Evolutionary conservation across 768 basidiomycete species (phyloP), one percentile per base, ranked within the genome.

Genomic region (Botryobasidium botryosum): DNA sequence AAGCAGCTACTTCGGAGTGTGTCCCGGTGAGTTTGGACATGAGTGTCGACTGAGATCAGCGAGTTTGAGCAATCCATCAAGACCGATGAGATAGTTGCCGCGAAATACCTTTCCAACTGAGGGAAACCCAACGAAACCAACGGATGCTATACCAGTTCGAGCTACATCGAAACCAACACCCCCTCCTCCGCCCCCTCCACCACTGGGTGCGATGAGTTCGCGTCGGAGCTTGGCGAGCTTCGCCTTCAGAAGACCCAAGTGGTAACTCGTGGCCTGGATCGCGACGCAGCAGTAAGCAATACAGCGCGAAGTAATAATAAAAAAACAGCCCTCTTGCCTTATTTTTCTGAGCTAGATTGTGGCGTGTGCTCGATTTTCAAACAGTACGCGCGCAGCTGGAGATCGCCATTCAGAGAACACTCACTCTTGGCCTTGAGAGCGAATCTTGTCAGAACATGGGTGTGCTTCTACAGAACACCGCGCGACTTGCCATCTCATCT

Each of bases 91-190:
- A 45, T 24, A 27, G 55, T 10, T 23, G 5, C 13, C 12, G 40
- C 39, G 52, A 40, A 44, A 49, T 41, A 79, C 87, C 73, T 91
- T 91, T 62, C 88, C 88, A 13, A 91, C 88, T n/a, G 86, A 90
- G 18, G 88, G 88, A 59, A 90, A 81, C 21, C 91, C 91, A 25
- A 96, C 90, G 24, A 90, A 88, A 17, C 92, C 94, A 3, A 70
- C 65, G 52, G 59, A 61, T 5, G 66, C 67, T 54, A 99, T 81
- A 60, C 94, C 94, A 15, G 94, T 99, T 60, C 88, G 72, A 33
- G 92, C 92, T 29, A 99, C 94, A 70, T 99, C 94, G 67, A 99
- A 99, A 35, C 94, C 94, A 8, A 87, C 52, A 24, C 91, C 92
- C 1, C 71, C 77, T 0, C 84, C 88, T 0, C 91, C 90, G 0